Conservation (phyloP, 331 rosid species). For the Rosa hybrid region DNA sequence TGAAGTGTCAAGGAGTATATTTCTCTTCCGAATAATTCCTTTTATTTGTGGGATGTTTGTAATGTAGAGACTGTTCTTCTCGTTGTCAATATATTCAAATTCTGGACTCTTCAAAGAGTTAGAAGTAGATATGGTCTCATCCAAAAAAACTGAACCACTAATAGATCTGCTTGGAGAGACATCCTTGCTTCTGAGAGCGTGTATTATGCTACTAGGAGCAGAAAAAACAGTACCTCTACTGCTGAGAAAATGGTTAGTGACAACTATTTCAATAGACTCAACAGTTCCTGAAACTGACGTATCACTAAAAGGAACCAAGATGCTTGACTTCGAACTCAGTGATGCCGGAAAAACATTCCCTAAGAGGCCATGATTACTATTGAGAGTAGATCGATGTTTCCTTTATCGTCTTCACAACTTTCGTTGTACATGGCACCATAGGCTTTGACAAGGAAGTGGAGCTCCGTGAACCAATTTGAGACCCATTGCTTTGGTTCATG, state of each 20-base stretch:
- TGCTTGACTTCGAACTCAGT: constrained; percentile 39
- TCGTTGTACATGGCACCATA: constrained; percentile 54
- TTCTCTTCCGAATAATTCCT: too few relatives aligned
- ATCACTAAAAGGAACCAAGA: constrained; percentile 38
- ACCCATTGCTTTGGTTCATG: constrained; percentile 52
- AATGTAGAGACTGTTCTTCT: too few relatives aligned
- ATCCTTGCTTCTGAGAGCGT: constrained; percentile 31
- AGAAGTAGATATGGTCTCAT: constrained; percentile 66
- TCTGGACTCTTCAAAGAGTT: constrained; percentile 73
- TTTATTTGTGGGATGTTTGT: too few relatives aligned
- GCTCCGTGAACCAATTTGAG: constrained; percentile 36
- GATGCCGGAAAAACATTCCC: constrained; percentile 23
- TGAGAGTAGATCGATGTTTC: constrained; percentile 24
- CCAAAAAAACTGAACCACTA: constrained; percentile 62
- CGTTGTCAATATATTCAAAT: constrained; percentile 58
- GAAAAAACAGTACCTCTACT: constrained; percentile 7
- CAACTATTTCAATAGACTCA: constrained; percentile 23
- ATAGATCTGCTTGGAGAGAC: constrained; percentile 67
- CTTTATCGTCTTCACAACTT: constrained; percentile 57
- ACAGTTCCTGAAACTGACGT: constrained; percentile 24
- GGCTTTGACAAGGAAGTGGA: constrained; percentile 36
- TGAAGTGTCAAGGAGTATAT: too few relatives aligned
- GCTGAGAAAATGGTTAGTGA: constrained; percentile 29
- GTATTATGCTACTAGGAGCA: constrained; percentile 9
- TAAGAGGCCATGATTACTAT: constrained; percentile 17